phyloP scores from a whole-genome alignment of 352 stramenopile genomes.

The Pythium angustatum region DNA sequence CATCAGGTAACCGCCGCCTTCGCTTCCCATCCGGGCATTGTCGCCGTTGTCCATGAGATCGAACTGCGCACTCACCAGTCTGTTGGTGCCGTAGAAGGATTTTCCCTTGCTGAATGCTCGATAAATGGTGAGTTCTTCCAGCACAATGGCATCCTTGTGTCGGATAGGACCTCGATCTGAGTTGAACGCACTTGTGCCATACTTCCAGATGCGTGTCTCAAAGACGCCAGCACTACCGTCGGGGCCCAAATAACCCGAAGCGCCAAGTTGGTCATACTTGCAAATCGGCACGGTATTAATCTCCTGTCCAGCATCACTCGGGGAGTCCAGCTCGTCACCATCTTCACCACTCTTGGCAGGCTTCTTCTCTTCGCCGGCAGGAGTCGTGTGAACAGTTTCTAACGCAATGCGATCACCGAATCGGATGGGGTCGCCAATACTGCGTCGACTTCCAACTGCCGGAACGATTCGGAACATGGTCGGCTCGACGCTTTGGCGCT shows the following conservation, averaged over 20 bases:
- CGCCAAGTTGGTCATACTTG: conserved; percentile 83
- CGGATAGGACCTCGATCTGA: conserved; percentile 76
- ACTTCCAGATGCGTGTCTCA: conserved; percentile 85
- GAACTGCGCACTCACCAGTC: conserved; percentile 37
- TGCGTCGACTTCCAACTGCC: conserved; percentile 47
- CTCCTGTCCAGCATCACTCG: conserved; percentile 4
- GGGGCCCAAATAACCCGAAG: conserved; percentile 76
- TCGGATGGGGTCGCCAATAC: conserved; percentile 67
- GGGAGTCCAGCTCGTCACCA: conserved; percentile 3
- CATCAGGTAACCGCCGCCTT: conserved; percentile 83
- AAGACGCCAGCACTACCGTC: conserved; percentile 73
- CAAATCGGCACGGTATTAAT: conserved; percentile 37
- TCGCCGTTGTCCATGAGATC: conserved; percentile 31
- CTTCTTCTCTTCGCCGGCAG: conserved; percentile 8
- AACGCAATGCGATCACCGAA: conserved; percentile 79
- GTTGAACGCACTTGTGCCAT: conserved; percentile 83
- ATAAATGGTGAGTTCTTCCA: conserved; percentile 85
- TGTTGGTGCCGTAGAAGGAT: conserved; percentile 32
- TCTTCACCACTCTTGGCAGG: conserved; percentile 7
- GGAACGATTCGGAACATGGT: conserved; percentile 78
- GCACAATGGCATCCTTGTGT: conserved; percentile 72
- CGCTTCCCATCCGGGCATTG: conserved; percentile 24
- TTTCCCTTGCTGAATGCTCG: conserved; percentile 71
- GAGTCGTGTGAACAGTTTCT: conserved; percentile 41
- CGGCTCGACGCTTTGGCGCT: conserved; percentile 67